These are phyloP conservation scores for Phytopythium helicoides DNA, from an alignment of 352 stramenopile species.

Conservation along the genomic window DNA sequence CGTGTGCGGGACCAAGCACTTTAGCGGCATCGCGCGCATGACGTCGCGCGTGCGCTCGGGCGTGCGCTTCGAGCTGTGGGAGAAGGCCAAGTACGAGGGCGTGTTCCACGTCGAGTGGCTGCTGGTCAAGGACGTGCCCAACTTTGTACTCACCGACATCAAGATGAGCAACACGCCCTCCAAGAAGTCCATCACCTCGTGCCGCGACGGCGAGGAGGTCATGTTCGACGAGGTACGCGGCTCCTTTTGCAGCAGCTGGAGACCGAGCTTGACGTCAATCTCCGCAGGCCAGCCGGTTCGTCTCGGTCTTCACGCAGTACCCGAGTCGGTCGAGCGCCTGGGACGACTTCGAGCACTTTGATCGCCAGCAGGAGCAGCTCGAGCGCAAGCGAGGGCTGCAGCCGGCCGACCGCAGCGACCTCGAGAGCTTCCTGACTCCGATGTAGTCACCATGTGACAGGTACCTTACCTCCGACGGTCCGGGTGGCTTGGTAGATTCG, in stretches of 20 bases:
- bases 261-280: constrained; percentile 5
- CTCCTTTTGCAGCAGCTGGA: background rate
- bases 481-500: no score
- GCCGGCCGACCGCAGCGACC: constrained; percentile 8
- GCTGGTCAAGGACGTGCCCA: constrained; percentile 81
- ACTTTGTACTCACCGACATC: constrained; percentile 68
- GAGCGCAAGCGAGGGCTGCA: constrained; percentile 51
- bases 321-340: constrained; percentile 59
- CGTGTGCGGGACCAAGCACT: constrained; percentile 74
- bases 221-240: constrained; percentile 58
- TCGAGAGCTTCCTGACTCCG: constrained; percentile 1
- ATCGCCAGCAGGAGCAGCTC: constrained; percentile 47
- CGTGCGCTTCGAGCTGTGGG: constrained; percentile 65
- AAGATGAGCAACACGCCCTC: constrained; percentile 79
- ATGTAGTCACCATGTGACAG: no score
- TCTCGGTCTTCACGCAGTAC: constrained; percentile 58
- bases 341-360: constrained; percentile 73
- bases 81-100: constrained; percentile 82
- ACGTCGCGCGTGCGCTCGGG: constrained; percentile 54
- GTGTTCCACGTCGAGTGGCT: constrained; percentile 83
- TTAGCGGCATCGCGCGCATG: constrained; percentile 77
- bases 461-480: no score
- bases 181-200: constrained; percentile 80
- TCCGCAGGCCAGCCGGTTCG: constrained; percentile 57
- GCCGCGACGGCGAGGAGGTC: constrained; percentile 78